Conservation (phyloP, 208 protist species). For the Novymonas esmeraldas region DNA sequence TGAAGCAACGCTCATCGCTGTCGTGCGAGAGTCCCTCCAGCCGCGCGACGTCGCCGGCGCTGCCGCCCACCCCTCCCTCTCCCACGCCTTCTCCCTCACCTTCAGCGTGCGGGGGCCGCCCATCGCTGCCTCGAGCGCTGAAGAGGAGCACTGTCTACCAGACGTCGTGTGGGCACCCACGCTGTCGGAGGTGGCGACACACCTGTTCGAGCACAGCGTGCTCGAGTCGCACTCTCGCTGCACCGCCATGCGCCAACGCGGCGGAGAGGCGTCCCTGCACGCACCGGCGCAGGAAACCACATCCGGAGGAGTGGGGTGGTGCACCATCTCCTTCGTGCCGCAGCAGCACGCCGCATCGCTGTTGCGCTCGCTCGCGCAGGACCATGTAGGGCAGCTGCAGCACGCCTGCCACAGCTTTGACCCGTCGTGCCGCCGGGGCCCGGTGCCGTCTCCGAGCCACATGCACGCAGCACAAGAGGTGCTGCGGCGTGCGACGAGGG, state of each 20-base stretch:
- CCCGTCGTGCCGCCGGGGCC: conserved; percentile 20
- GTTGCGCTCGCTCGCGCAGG: conserved; percentile 24
- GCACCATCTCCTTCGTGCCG: conserved; percentile 33
- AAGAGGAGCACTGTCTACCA: neutral
- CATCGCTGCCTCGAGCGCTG: neutral
- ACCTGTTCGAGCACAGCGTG: neutral
- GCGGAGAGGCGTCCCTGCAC: neutral
- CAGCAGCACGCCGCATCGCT: conserved; percentile 20
- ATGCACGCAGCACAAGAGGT: conserved; percentile 18
- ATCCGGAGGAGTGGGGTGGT: conserved; percentile 3
- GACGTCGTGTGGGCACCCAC: neutral
- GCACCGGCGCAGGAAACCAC: neutral
- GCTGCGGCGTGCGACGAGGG: conserved; percentile 4
- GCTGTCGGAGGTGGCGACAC: neutral
- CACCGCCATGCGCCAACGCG: neutral
- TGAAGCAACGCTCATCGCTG: conserved; percentile 7
- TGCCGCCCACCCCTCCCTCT: neutral
- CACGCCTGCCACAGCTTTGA: conserved; percentile 47
- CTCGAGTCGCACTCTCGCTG: neutral
- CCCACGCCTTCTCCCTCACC: neutral
- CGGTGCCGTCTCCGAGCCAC: conserved; percentile 26
- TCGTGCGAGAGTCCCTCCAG: neutral
- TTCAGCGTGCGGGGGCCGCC: neutral
- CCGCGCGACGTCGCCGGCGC: neutral
- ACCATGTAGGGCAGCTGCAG: conserved; percentile 9